phyloP scores from a whole-genome alignment of 768 basidiomycete species.

The Lactifluus echinatus region DNA sequence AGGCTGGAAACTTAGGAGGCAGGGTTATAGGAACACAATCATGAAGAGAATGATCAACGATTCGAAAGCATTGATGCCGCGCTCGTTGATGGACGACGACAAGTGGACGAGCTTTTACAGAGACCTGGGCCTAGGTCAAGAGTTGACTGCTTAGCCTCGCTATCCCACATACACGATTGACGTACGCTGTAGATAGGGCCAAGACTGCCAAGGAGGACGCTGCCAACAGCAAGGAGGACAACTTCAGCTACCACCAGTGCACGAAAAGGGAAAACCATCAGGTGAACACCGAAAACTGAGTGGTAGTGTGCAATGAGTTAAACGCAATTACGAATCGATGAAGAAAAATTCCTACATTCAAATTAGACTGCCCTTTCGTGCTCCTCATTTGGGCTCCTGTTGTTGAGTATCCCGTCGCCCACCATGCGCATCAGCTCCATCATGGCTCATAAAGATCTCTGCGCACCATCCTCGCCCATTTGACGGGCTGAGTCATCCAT shows the following conservation, averaged over 20 bases:
- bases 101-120: constrained; percentile 30
- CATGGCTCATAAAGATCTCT: no score
- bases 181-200: no score
- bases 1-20: constrained; percentile 63
- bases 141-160: constrained; percentile 50
- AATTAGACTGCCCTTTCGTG: constrained; percentile 53
- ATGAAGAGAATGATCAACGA: constrained; percentile 67
- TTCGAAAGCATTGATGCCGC: constrained; percentile 47
- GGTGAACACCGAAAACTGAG: no score
- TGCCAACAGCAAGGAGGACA: constrained; percentile 49
- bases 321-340: background rate
- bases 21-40: constrained; percentile 85
- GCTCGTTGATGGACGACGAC: constrained; percentile 56
- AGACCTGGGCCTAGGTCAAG: constrained; percentile 36
- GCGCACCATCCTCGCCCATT: constrained; percentile 39
- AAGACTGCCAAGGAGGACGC: constrained; percentile 40
- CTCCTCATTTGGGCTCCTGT: no score
- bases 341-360: constrained; percentile 46
- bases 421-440: constrained; percentile 56
- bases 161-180: no score
- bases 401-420: constrained; percentile 45
- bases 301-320: constrained; percentile 25
- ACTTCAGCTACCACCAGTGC: constrained; percentile 55
- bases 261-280: no score
- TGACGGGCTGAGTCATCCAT: constrained; percentile 58